Percentiles rank a stretch among this genome's conserved stretches.
These are phyloP conservation scores for Kappamyces sp. DNA, from an alignment of 192 early-diverging fungal genomes.

Conservation along the genomic window DNA sequence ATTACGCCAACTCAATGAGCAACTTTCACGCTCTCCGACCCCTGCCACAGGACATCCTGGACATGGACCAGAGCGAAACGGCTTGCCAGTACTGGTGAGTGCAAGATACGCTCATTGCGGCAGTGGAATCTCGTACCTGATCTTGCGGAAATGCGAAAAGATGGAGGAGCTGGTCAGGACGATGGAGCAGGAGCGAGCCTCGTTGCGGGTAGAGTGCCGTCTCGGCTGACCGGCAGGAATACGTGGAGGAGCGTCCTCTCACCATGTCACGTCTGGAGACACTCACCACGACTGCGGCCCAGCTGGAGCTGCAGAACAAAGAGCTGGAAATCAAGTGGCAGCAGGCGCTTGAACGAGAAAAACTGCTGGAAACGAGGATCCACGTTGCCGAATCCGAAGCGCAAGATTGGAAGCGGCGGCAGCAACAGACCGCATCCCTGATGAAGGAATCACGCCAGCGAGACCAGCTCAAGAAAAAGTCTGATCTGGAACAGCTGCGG, in stretches of 20 bases:
- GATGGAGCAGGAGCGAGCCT: constrained; percentile 36
- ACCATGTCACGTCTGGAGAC: constrained; percentile 16
- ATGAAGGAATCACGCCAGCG: no score
- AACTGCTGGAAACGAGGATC: no score
- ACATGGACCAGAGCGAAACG: constrained; percentile 40
- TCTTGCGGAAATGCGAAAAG: constrained; percentile 43
- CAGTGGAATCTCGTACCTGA: constrained; percentile 51
- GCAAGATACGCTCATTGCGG: no score
- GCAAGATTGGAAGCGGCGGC: no score
- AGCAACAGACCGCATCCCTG: no score
- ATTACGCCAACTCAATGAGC: no score
- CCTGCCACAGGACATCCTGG: constrained; percentile 43
- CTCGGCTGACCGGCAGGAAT: constrained; percentile 16
- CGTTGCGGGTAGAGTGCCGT: constrained; percentile 28
- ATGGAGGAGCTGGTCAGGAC: constrained; percentile 35
- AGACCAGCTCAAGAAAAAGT: no score
- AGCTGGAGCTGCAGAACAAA: no score
- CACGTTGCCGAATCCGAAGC: no score
- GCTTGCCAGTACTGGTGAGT: constrained; percentile 41
- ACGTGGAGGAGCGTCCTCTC: constrained; percentile 24
- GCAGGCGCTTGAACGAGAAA: no score
- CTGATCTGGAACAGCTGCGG: neutral
- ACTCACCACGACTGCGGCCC: neutral
- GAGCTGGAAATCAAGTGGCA: no score
- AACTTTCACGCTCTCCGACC: constrained; percentile 11